These are phyloP conservation scores for Ziziphus jujuba DNA, from an alignment of 306 rosid genomes.

Conservation along the genomic window DNA sequence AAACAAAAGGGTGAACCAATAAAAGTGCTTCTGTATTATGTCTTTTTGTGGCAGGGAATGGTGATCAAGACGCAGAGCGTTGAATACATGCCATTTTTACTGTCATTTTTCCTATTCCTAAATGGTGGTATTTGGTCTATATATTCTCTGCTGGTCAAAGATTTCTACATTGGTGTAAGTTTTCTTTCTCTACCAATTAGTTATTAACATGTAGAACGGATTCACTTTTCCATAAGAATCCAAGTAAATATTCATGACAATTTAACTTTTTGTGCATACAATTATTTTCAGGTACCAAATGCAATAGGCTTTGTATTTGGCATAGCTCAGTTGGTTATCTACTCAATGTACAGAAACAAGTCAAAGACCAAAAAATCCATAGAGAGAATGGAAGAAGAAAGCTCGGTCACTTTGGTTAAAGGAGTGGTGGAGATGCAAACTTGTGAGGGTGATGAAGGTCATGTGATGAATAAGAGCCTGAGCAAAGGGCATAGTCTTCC, in stretches of 20 bases:
- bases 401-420: not conserved
- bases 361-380: slow-evolving; percentile 23
- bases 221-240: no score
- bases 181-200: not conserved
- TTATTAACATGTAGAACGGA: no score
- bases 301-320: slow-evolving; percentile 45
- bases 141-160: slow-evolving; percentile 42
- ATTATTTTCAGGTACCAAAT: slow-evolving; percentile 44
- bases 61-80: slow-evolving; percentile 72
- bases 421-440: not conserved
- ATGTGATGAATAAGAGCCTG: slow-evolving; percentile 14
- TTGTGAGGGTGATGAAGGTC: not conserved
- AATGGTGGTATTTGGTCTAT: slow-evolving; percentile 49
- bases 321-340: slow-evolving; percentile 32
- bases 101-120: slow-evolving; percentile 50
- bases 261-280: not conserved
- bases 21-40: no score
- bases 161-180: slow-evolving; percentile 45
- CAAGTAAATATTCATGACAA: no score
- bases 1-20: no score
- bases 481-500: slow-evolving; percentile 48
- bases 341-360: slow-evolving; percentile 36
- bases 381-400: slow-evolving; percentile 19
- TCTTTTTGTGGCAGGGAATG: slow-evolving; percentile 45
- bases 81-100: slow-evolving; percentile 72